These are phyloP conservation scores for Populus pruinosa DNA, from an alignment of 345 rosid species.

Conservation along the genomic window DNA sequence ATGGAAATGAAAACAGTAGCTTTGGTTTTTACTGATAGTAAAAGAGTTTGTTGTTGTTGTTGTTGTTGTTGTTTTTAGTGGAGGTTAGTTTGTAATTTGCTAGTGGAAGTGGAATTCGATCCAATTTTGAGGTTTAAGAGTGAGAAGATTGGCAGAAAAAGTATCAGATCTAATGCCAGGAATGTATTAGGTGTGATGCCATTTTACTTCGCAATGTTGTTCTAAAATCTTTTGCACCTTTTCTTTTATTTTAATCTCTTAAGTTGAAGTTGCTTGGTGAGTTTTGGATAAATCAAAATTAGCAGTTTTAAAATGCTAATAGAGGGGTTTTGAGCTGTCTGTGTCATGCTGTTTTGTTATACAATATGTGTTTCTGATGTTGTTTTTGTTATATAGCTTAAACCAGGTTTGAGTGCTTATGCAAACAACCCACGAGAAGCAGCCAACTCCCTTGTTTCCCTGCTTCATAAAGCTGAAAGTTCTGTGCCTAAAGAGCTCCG, in stretches of 20 bases:
- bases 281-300: neutral
- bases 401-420: constrained; percentile 83
- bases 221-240: neutral
- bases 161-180: too few relatives aligned
- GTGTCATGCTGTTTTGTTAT: neutral
- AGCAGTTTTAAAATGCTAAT: neutral
- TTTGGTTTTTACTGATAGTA: neutral
- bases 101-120: neutral
- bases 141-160: neutral
- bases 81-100: neutral
- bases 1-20: neutral
- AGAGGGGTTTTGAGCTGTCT: neutral
- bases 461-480: constrained; percentile 82
- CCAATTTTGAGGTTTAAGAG: neutral
- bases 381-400: constrained; percentile 41
- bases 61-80: neutral
- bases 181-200: neutral
- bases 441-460: constrained; percentile 57
- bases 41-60: neutral
- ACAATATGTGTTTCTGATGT: neutral
- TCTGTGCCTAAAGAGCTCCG: constrained; percentile 78
- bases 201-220: neutral
- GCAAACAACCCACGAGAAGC: constrained; percentile 71
- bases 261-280: neutral
- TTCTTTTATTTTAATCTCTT: neutral